Conservation (phyloP, 306 rosid genomes). For the Malus orientalis region DNA sequence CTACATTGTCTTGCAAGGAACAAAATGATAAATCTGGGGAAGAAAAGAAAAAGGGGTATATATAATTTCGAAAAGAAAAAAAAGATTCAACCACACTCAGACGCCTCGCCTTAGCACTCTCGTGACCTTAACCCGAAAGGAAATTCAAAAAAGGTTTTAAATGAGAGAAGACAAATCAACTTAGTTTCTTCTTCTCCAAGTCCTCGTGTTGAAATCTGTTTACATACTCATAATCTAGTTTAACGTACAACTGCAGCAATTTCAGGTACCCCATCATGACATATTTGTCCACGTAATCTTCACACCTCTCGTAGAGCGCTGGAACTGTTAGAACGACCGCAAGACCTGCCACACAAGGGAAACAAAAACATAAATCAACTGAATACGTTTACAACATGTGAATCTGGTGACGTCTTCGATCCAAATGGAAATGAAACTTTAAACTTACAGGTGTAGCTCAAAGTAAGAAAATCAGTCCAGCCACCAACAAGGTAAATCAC, state of each 20-base stretch:
- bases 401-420: not conserved
- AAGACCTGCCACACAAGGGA: conserved; percentile 53
- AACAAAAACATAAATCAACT: conserved; percentile 10
- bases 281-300: conserved; percentile 57
- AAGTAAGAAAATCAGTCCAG: conserved; percentile 78
- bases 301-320: conserved; percentile 72
- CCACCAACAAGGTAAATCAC: conserved; percentile 64
- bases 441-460: conserved; percentile 68
- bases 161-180: conserved; percentile 31
- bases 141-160: not conserved
- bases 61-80: not conserved
- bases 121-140: conserved; percentile 11
- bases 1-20: not conserved
- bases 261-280: conserved; percentile 44
- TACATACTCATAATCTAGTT: conserved; percentile 43
- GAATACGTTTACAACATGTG: not conserved
- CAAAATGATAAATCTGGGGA: not conserved
- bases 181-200: conserved; percentile 63
- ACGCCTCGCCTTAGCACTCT: conserved; percentile 24
- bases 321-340: conserved; percentile 68
- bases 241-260: conserved; percentile 45
- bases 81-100: not conserved
- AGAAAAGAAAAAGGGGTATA: conserved; percentile 10
- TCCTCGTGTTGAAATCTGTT: conserved; percentile 45
- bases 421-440: not conserved